phyloP scores from a whole-genome alignment of 2,329 filamentous ascomycete genomes.

The Purpureocillium lavendulum region DNA sequence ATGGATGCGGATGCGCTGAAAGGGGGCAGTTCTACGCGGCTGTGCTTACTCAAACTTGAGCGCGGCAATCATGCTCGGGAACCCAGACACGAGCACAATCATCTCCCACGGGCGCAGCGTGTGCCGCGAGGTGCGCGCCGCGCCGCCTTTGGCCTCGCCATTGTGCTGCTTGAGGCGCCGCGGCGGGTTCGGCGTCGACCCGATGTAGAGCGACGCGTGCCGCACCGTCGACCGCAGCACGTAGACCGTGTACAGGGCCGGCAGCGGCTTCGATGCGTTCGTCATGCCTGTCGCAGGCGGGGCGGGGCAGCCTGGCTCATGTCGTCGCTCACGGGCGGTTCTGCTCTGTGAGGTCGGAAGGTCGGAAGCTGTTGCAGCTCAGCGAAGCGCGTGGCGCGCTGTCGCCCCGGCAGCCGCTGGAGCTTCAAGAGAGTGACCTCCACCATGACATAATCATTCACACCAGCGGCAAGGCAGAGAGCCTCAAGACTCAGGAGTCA shows the following conservation, averaged over 20 bases:
- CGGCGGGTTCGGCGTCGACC: conserved; percentile 82
- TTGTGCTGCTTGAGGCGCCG: conserved; percentile 88
- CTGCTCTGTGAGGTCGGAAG: no score
- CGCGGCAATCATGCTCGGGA: conserved; percentile 78
- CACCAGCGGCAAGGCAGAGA: no score
- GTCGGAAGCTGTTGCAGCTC: no score
- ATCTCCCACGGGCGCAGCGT: conserved; percentile 83
- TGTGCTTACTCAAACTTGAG: conserved; percentile 79
- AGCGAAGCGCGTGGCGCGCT: neutral
- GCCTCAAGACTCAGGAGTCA: no score
- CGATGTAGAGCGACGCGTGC: conserved; percentile 71
- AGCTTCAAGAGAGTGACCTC: neutral
- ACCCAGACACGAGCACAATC: conserved; percentile 77
- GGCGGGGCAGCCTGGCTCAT: neutral
- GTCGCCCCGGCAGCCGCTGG: neutral
- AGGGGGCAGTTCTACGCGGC: neutral
- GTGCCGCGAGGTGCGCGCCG: conserved; percentile 60
- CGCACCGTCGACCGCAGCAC: conserved; percentile 75
- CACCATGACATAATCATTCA: conserved; percentile 1
- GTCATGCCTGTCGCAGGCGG: conserved; percentile 24
- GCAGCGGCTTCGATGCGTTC: conserved; percentile 51
- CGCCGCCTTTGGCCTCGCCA: conserved; percentile 73
- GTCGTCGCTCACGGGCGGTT: neutral
- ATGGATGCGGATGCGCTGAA: no score
- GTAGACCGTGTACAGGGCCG: conserved; percentile 89